These are phyloP conservation scores for Beauveria scarabaeidicola DNA, from an alignment of 2,329 filamentous ascomycete species.

Conservation along the genomic window DNA sequence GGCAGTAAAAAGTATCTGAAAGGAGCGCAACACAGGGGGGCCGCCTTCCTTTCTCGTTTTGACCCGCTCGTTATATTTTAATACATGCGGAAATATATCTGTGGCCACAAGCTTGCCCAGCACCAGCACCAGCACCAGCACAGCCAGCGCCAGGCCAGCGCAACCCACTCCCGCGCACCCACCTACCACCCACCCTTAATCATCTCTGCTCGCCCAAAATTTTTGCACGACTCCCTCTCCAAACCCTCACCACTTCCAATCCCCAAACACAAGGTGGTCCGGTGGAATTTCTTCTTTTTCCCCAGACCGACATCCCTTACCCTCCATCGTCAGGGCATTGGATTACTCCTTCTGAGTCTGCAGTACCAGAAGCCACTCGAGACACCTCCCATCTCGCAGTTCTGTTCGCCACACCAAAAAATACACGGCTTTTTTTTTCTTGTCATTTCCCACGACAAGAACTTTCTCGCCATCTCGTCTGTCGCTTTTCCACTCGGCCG, in stretches of 20 bases:
- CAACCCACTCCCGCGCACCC: not conserved
- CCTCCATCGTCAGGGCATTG: constrained; percentile 11
- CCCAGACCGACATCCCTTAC: constrained; percentile 11
- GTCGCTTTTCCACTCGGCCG: constrained; percentile 1
- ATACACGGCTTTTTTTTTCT: constrained; percentile 10
- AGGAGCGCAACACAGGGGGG: not conserved
- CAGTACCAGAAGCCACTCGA: constrained; percentile 5
- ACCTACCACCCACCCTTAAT: constrained; percentile 3
- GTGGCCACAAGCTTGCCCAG: not conserved
- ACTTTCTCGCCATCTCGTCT: constrained; percentile 5
- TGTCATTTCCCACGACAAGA: constrained; percentile 2
- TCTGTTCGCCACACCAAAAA: not conserved
- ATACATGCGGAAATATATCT: not conserved
- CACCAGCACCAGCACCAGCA: too few relatives aligned
- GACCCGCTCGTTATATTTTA: not conserved
- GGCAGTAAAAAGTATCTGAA: not conserved
- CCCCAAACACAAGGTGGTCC: constrained; percentile 12
- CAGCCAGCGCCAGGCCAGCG: too few relatives aligned
- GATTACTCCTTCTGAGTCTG: constrained; percentile 10
- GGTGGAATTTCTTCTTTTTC: constrained; percentile 8
- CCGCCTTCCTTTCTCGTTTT: not conserved
- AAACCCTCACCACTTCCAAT: constrained; percentile 12
- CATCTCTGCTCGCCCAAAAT: constrained; percentile 9
- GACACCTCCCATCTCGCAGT: constrained; percentile 10
- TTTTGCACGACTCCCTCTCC: constrained; percentile 4